Conservation (phyloP, 495 filamentous ascomycete genomes). For the Neurospora terricola region DNA sequence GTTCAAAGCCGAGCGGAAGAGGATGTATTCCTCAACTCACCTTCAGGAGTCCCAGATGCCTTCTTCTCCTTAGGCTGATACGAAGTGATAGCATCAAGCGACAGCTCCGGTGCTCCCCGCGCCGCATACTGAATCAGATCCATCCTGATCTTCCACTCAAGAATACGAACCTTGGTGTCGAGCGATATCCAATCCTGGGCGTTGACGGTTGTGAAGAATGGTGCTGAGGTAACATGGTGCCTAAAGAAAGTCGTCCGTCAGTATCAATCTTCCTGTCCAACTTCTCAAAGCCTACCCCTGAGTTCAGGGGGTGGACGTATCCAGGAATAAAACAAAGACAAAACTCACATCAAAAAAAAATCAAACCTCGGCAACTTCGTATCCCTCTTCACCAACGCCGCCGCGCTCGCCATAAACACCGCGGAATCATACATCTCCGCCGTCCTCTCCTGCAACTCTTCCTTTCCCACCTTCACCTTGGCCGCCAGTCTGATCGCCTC, state of each 20-base stretch:
- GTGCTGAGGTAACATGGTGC: constrained; percentile 33
- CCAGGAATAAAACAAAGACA: background rate
- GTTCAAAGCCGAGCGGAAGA: background rate
- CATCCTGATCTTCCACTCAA: constrained; percentile 67
- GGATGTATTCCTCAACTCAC: background rate
- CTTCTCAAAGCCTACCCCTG: background rate
- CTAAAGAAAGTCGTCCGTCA: constrained; percentile 8
- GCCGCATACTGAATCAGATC: constrained; percentile 61
- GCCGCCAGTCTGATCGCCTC: constrained; percentile 55
- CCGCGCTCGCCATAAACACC: constrained; percentile 51
- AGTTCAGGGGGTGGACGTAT: background rate
- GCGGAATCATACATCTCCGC: constrained; percentile 68
- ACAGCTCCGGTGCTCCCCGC: constrained; percentile 43
- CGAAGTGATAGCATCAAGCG: constrained; percentile 40
- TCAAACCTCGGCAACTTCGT: constrained; percentile 61
- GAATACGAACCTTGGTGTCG: constrained; percentile 48
- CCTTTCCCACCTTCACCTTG: constrained; percentile 35
- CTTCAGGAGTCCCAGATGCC: background rate
- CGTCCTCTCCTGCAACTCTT: constrained; percentile 54
- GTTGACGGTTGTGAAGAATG: constrained; percentile 32
- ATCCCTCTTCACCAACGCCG: constrained; percentile 40
- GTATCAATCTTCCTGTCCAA: background rate
- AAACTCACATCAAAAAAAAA: constrained; percentile 62
- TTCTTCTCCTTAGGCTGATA: constrained; percentile 36
- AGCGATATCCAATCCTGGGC: constrained; percentile 28